Percentiles rank a stretch among this genome's conserved stretches.
Evolutionary conservation across 352 stramenopile species (phyloP).

Genomic region (Peronospora belbahrii): DNA sequence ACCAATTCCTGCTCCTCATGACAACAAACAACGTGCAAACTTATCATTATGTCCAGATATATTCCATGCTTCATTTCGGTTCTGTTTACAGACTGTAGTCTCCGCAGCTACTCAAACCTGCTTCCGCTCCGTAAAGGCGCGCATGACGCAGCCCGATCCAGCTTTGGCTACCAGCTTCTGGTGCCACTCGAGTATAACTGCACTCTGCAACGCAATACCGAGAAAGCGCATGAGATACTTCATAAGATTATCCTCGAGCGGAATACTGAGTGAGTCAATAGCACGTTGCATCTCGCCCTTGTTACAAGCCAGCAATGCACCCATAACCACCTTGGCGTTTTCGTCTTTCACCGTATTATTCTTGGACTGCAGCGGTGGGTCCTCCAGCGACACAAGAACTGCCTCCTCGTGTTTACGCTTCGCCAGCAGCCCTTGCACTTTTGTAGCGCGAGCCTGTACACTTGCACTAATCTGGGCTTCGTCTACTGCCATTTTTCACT

Average conservation of each 20-base stretch:
- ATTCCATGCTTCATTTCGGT: constrained; percentile 12
- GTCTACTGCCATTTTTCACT: constrained; percentile 44
- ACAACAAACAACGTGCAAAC: constrained; percentile 17
- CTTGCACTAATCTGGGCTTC: constrained; percentile 42
- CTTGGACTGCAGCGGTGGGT: constrained; percentile 61
- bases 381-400: constrained; percentile 58
- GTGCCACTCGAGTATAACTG: constrained; percentile 83
- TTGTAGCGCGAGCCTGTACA: constrained; percentile 51
- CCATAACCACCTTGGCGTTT: constrained; percentile 76
- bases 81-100: neutral
- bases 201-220: constrained; percentile 64
- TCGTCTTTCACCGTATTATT: constrained; percentile 55
- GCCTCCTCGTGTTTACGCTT: constrained; percentile 80
- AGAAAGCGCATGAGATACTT: constrained; percentile 87
- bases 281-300: constrained; percentile 82
- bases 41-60: constrained; percentile 7
- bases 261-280: constrained; percentile 60
- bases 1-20: neutral
- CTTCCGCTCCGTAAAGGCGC: constrained; percentile 83
- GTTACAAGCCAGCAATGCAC: constrained; percentile 70
- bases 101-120: constrained; percentile 48
- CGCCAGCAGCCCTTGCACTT: constrained; percentile 62
- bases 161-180: constrained; percentile 79
- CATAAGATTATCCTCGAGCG: constrained; percentile 79
- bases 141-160: constrained; percentile 83